Base-by-base conservation (phyloP, 176 grass and related monocot genomes). In the Ensete ventricosum region DNA sequence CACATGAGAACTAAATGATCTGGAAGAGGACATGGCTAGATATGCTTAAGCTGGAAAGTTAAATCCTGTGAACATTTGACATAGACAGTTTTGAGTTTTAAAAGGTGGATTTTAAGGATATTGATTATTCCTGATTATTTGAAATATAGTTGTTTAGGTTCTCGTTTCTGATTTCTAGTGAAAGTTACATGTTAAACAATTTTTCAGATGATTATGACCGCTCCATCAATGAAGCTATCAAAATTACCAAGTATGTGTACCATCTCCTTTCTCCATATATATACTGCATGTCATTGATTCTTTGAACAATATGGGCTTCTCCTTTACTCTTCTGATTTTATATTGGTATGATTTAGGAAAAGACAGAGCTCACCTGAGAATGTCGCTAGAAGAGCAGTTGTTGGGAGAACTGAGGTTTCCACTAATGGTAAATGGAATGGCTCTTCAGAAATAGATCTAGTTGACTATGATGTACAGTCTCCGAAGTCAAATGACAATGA, bases 211-310 rank as follows among this genome's bases (percentile, higher is more conserved):
- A 98, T 70, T 98, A 91, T 85, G 94, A 98, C 1, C 89, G 86
- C 52, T 98, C 90, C 83, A 97, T 98, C 86, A 98, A 92, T 12
- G 94, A 98, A 79, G 94, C 94, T 69, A 93, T 98, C 83, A 93
- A 93, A 85, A 73, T 82, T 72, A 98, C 84, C 80, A 98, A 85
- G 94, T 98, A 89, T 22, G 94, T 88, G 64, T 19, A 86, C 69
- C 62, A 74, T 90, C 19, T 71, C 21, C 64, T 64, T 17, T 19
- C 54, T 11, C 12, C 73, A 48, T 17, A 80, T 84, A 51, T 66
- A 34, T 74, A 10, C 73, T 57, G 55, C 60, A 7, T 13, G 34
- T 55, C 29, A 49, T 20, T 49, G 6, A 21, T 69, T 64, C 2
- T 69, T 1, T 57, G 19, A 54, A 17, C 1, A 54, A 68, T 26